Base-by-base conservation (phyloP, 352 stramenopile genomes). In the Plasmopara halstedii region DNA sequence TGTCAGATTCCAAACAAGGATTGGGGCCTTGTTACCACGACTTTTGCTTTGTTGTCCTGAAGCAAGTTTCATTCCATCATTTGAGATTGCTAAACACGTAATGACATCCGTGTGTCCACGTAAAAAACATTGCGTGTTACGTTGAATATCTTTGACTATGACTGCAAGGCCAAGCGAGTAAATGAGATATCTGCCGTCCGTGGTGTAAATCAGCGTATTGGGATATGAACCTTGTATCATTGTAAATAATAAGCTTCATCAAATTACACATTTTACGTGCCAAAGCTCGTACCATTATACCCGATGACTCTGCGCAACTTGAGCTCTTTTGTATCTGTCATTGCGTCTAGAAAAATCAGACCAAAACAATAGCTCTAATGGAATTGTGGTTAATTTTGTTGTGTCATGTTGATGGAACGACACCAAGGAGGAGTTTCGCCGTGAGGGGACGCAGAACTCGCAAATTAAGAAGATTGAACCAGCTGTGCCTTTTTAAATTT, bases 1-100 rank as follows among this genome's bases (percentile, higher is more conserved):
- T 7, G 74, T 66, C 0, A 98, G 68, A 59, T 99, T 85, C 95
- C 94, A 98, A 19, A 98, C 66, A 33, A 97, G 79, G n/a, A 98
- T 70, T 17, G 96, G 85, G 33, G 93, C 90, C 49, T 90, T 89
- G 64, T 97, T 98, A 31, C 95, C 90, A n/a, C 90, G 84, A 52
- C 83, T 93, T 43, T 95, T 88, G 53, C 76, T 91, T 55, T 90
- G 71, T 62, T 98, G 94, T 25, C 94, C 91, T 0, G 78, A 88
- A 27, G 90, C 93, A 31, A 98, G 72, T 25, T 71, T 81, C 1
- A 57, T 69, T 21, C 91, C 92, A 51, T 98, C 87, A 44, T 93
- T 91, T 4, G 88, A 97, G 33, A 97, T 61, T 3, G 85, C 78
- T 19, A 98, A 51, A 36, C 88, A 97, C 19, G 86, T 96, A 54